Conservation (phyloP, 2,329 filamentous ascomycete species). For the Davidsoniella virescens region DNA sequence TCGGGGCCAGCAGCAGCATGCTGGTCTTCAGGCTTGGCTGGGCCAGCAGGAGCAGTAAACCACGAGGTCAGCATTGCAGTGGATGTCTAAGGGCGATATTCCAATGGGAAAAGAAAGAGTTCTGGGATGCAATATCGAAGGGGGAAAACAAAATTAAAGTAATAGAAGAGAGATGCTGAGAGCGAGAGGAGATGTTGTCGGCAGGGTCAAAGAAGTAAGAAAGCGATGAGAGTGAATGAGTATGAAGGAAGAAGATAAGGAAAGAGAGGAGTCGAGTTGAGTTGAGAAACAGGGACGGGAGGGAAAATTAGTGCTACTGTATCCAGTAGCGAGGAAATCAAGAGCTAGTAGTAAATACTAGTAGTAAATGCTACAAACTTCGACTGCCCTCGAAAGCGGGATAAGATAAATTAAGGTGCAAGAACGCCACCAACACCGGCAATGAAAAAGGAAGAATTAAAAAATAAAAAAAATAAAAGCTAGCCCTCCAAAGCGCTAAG, state of each 20-base stretch:
- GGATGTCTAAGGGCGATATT: not conserved
- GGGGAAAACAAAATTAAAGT: not conserved
- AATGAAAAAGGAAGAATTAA: no score
- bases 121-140: not conserved
- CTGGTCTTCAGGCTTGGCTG: slow-evolving; percentile 33
- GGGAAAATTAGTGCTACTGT: not conserved
- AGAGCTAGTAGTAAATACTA: no score
- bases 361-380: no score
- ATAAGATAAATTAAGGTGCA: no score
- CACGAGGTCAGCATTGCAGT: slow-evolving; percentile 27
- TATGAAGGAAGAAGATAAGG: slow-evolving; percentile 4
- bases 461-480: no score
- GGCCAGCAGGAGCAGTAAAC: slow-evolving; percentile 14
- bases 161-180: not conserved
- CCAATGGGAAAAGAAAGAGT: not conserved
- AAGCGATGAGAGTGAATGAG: not conserved
- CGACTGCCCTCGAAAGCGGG: no score
- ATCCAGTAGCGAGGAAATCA: no score
- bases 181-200: not conserved
- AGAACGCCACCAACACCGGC: no score
- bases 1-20: slow-evolving; percentile 25
- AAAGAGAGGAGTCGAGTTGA: not conserved
- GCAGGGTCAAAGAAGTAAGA: not conserved
- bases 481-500: no score
- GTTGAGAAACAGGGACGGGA: not conserved